Base-by-base conservation (phyloP, 1,284 basidiomycete species). In the Vanrija humicola region DNA sequence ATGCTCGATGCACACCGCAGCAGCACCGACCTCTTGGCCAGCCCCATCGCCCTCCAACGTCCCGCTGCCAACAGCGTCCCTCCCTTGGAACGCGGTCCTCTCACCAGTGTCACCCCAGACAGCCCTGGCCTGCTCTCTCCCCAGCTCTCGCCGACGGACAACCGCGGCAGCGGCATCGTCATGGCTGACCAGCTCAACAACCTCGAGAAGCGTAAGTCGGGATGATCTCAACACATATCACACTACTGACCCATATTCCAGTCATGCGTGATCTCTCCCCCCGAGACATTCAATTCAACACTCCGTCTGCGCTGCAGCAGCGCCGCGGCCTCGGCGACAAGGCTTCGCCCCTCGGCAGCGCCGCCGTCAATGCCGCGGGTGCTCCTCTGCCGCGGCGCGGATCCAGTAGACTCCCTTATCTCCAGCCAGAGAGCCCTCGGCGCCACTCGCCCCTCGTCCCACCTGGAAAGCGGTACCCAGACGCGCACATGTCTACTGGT, bases 151-250 rank as follows among this genome's bases (percentile, higher is more conserved):
- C 34, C 34, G 34, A 10, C 34, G 21, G 69, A 70, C 48, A 70
- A 72, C 61, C 57, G 75, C 38, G 73, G 67, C 8, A 75, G 73
- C 51, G 71, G 70, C 3, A 38, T 75, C 18, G 68, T 77, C 43
- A 76, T 77, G 70, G 68, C 66, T 19, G 73, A 76, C 21, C 67
- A 75, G 56, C 59, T 77, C 39, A 73, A 72, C 55, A 64, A 68
- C 49, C 62, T 77, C 10, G 75, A 77, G 60, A 64, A 63, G 60
- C 68, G 53, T 54, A 25, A 54, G 53, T 40, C 2, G 34, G 12
- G 9, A 15, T 14, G 29, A 34, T 28, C 7, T 10, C 40, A 6
- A 7, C 7, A 8, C 0, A n/a, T 8, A 15, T 19, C n/a, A 42
- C n/a, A 6, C 12, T 14, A 10, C 40, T 42, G 3, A 42, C 19